phyloP scores from a whole-genome alignment of 2,329 filamentous ascomycete genomes.

The Hypoxylon sp. region DNA sequence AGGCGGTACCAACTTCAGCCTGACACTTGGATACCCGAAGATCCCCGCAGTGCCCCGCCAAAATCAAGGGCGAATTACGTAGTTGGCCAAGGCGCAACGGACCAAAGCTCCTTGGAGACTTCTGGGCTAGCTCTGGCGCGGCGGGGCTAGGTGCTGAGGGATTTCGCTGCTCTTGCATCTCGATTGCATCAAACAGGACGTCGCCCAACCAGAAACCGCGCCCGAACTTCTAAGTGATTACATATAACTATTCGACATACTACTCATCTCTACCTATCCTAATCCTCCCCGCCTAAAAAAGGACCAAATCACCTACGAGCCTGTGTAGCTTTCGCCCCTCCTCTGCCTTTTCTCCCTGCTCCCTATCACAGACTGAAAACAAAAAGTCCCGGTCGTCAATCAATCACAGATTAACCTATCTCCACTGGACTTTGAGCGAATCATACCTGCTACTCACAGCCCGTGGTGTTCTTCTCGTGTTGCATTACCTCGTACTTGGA shows the following conservation, averaged over 20 bases:
- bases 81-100: slow-evolving; percentile 33
- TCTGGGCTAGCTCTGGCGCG: slow-evolving; percentile 14
- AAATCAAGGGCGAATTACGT: slow-evolving; percentile 34
- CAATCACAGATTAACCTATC: slow-evolving; percentile 29
- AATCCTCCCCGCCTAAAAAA: slow-evolving; percentile 20
- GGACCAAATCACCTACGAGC: slow-evolving; percentile 26
- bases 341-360: slow-evolving; percentile 4
- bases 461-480: slow-evolving; percentile 21
- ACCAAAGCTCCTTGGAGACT: slow-evolving; percentile 32
- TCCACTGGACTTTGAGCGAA: slow-evolving; percentile 31
- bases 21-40: slow-evolving; percentile 30
- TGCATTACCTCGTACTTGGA: slow-evolving; percentile 10
- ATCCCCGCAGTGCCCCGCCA: slow-evolving; percentile 32
- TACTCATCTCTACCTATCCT: not conserved
- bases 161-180: slow-evolving; percentile 40
- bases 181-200: slow-evolving; percentile 34
- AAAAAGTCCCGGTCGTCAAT: slow-evolving; percentile 21
- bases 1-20: slow-evolving; percentile 27
- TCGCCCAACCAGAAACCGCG: slow-evolving; percentile 27
- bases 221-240: slow-evolving; percentile 22
- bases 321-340: slow-evolving; percentile 13
- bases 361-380: slow-evolving; percentile 20
- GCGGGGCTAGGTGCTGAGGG: slow-evolving; percentile 31
- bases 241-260: slow-evolving; percentile 3
- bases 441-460: slow-evolving; percentile 26